Conservation (phyloP, 2,329 filamentous ascomycete species). For the Dothideomycetidae sp. region DNA sequence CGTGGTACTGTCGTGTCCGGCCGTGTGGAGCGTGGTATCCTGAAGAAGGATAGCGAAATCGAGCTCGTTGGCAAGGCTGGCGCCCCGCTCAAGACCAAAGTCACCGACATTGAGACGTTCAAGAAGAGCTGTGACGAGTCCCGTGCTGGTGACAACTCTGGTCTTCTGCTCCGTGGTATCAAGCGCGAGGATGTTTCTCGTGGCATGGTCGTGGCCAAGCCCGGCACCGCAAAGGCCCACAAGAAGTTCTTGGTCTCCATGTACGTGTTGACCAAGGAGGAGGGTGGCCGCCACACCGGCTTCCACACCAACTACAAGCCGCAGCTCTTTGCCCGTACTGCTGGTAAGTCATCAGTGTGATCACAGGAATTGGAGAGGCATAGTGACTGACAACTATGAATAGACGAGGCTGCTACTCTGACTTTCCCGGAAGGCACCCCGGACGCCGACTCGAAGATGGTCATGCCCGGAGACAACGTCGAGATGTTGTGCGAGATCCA, state of each 20-base stretch:
- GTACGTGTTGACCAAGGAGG: constrained; percentile 95
- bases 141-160: constrained; percentile 93
- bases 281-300: constrained; percentile 91
- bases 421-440: constrained; percentile 75
- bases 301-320: constrained; percentile 95
- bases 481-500: constrained; percentile 88
- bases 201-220: constrained; percentile 85
- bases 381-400: constrained; percentile 1
- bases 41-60: constrained; percentile 90
- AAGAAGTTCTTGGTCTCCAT: constrained; percentile 87
- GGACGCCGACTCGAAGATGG: constrained; percentile 59
- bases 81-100: constrained; percentile 88
- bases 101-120: constrained; percentile 99
- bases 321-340: constrained; percentile 89
- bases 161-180: constrained; percentile 86
- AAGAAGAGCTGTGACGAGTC: constrained; percentile 99
- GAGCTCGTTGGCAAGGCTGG: constrained; percentile 82
- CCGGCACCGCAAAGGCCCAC: constrained; percentile 73
- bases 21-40: constrained; percentile 84
- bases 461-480: constrained; percentile 97
- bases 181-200: constrained; percentile 88
- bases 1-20: constrained; percentile 95
- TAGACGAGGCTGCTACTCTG: constrained; percentile 57
- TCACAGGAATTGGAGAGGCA: background rate
- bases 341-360: constrained; percentile 48